Percentiles rank a stretch among this genome's conserved stretches.
These are phyloP conservation scores for Cyclostephanos invisitatus DNA, from an alignment of 108 stramenopile genomes.

Conservation along the genomic window DNA sequence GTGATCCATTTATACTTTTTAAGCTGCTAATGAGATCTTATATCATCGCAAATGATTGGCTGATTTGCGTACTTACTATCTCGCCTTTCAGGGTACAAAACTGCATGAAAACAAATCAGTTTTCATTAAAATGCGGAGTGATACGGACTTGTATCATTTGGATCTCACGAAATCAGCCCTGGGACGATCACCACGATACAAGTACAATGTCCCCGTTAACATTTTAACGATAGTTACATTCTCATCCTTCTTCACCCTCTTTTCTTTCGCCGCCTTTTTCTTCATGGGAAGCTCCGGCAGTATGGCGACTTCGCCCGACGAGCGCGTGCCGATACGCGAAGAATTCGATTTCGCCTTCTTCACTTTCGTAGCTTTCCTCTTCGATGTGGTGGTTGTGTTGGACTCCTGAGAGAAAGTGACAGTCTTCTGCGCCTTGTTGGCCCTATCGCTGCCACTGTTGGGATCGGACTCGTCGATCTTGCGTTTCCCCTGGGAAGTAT, in stretches of 20 bases:
- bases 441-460: slow-evolving; percentile 16
- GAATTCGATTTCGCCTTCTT: slow-evolving; percentile 5
- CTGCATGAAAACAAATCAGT: background rate
- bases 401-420: slow-evolving; percentile 51
- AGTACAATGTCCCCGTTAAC: slow-evolving; percentile 67
- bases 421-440: slow-evolving; percentile 29
- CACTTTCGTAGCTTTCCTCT: slow-evolving; percentile 10
- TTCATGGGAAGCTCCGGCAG: slow-evolving; percentile 14
- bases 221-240: slow-evolving; percentile 59
- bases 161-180: slow-evolving; percentile 66
- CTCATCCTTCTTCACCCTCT: slow-evolving; percentile 44
- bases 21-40: background rate
- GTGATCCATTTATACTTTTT: background rate
- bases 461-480: slow-evolving; percentile 29
- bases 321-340: slow-evolving; percentile 24
- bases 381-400: slow-evolving; percentile 15
- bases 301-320: slow-evolving; percentile 23
- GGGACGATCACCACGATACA: slow-evolving; percentile 63
- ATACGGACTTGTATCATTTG: slow-evolving; percentile 20
- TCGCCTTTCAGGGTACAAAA: background rate
- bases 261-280: slow-evolving; percentile 27
- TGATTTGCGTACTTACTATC: background rate
- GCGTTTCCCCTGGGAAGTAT: slow-evolving; percentile 27
- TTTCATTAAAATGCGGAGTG: background rate
- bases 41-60: background rate